Conservation (phyloP, 345 rosid genomes). For the Eucalyptus cladocalyx region DNA sequence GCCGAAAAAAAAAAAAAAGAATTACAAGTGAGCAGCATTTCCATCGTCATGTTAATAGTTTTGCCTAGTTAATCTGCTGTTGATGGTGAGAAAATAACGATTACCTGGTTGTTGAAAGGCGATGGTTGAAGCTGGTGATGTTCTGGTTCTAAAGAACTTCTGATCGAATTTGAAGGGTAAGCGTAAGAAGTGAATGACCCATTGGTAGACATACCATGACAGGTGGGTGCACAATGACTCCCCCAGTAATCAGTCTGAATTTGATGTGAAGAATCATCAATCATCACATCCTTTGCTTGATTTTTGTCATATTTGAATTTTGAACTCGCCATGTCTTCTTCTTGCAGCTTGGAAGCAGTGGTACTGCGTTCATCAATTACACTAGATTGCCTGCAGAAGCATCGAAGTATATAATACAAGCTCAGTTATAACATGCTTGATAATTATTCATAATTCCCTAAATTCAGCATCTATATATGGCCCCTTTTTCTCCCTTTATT, state of each 20-base stretch:
- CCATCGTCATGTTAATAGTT: not conserved
- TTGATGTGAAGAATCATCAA: not conserved
- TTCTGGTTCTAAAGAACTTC: not conserved
- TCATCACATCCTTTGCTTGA: not conserved
- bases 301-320: not conserved
- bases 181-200: not conserved
- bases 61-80: not conserved
- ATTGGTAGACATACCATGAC: not conserved
- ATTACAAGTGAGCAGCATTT: not conserved
- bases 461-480: not conserved
- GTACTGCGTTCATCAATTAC: not conserved
- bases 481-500: not conserved
- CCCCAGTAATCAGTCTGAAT: not conserved
- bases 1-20: not conserved
- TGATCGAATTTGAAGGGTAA: not conserved
- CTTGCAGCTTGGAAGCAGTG: not conserved
- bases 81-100: not conserved
- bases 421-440: not conserved
- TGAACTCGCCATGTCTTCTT: not conserved
- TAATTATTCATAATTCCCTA: not conserved
- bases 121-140: not conserved
- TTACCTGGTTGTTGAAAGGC: not conserved
- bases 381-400: not conserved
- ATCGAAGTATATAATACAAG: not conserved
- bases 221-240: not conserved